Evolutionary conservation across 2,329 filamentous ascomycete genomes (phyloP), one percentile per base, ranked within the genome.

Genomic region (Dactylellina sp.): DNA sequence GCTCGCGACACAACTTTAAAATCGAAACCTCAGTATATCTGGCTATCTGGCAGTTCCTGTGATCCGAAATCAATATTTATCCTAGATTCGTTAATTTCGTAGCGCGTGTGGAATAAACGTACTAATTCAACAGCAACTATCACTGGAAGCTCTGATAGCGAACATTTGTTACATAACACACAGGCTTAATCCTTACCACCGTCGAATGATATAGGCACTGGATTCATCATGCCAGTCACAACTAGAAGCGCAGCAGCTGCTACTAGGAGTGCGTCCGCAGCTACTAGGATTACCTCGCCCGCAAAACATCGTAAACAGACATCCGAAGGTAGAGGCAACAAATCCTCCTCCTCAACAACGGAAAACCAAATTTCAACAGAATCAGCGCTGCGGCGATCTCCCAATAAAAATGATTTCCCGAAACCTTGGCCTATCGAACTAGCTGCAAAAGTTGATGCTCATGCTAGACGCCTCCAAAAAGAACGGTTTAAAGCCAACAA

Each of bases 391-490:
- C 32, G 12, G 12, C 32, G 6, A 16, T 12, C 39, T 9, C n/a
- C 39, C 39, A n/a, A 42, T 42, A 7, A 9, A 7, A n/a, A 12
- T 20, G 50, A 16, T 28, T 4, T 14, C 37, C 6, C 53, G 22
- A 44, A 57, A 12, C 12, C 37, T 12, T 57, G 53, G 53, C 53
- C 53, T 7, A 11, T 28, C 9, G 53, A 7, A 5, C 22, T 57
- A 2, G 53, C 53, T 7, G 39, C 37, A 7, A 50, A 59, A 39
- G 52, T 56, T 3, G 9, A 71, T 14, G 16, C 56, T 2, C 44
- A 63, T 14, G n/a, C 65, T 18, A 49, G 42, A 25, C 24, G 49
- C 2, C 49, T 62, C 16, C 42, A 46, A 20, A 59, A 60, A 24
- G 20, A 47, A 18, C 37, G 68, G 1, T 49, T 60, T 12, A 28